phyloP scores from a whole-genome alignment of 345 rosid genomes.

The Barbarea vulgaris region DNA sequence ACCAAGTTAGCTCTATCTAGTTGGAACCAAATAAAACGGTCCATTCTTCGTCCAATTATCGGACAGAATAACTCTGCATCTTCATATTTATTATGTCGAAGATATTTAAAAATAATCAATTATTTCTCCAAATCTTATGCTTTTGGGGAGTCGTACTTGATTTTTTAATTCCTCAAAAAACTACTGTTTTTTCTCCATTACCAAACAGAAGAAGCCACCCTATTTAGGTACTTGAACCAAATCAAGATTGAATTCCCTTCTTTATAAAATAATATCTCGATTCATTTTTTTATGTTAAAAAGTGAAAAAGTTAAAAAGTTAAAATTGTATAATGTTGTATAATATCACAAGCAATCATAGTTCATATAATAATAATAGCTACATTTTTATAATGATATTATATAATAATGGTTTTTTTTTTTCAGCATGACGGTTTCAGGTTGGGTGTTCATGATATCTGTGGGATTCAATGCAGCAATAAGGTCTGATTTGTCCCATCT shows the following conservation, averaged over 20 bases:
- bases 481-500: slow-evolving; percentile 42
- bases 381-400: neutral
- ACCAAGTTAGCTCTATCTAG: neutral
- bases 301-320: neutral
- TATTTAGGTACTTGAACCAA: slow-evolving; percentile 24
- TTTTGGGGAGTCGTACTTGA: neutral
- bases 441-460: slow-evolving; percentile 73
- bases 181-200: neutral
- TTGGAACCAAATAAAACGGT: slow-evolving; percentile 12
- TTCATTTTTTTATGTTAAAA: neutral
- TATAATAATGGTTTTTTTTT: neutral
- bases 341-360: neutral
- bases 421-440: slow-evolving; percentile 68
- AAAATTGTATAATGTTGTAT: neutral
- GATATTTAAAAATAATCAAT: slow-evolving; percentile 5
- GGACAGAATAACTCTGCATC: neutral
- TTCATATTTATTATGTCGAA: slow-evolving; percentile 3
- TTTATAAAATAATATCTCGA: neutral
- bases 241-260: slow-evolving; percentile 12
- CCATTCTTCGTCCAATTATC: neutral
- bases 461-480: slow-evolving; percentile 74
- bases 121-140: neutral
- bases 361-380: neutral
- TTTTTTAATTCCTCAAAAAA: neutral
- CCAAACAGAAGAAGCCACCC: slow-evolving; percentile 9